Conservation (phyloP, 768 basidiomycete species). For the Suillus alpinus region DNA sequence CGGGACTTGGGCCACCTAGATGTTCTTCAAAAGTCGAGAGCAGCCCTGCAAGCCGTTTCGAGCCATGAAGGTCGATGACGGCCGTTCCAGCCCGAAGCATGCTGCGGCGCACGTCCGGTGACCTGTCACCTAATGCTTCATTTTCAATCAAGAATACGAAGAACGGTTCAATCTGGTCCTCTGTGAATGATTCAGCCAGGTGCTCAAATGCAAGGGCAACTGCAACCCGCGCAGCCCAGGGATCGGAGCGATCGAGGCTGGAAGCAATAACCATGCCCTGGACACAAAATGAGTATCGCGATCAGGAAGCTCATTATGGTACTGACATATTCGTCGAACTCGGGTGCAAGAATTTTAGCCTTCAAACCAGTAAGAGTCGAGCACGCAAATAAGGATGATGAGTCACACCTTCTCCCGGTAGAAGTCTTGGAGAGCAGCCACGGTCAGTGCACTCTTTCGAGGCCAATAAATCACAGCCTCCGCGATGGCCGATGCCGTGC, state of each 20-base stretch:
- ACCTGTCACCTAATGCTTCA: slow-evolving; percentile 84
- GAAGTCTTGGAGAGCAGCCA: slow-evolving; percentile 58
- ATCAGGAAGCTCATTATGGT: not conserved
- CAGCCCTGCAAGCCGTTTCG: slow-evolving; percentile 63
- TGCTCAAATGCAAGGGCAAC: slow-evolving; percentile 64
- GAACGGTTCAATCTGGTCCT: slow-evolving; percentile 61
- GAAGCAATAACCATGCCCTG: slow-evolving; percentile 93
- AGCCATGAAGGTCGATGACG: slow-evolving; percentile 83
- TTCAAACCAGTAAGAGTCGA: slow-evolving; percentile 21
- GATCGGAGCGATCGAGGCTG: slow-evolving; percentile 84
- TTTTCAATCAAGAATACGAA: slow-evolving; percentile 86
- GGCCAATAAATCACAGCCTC: slow-evolving; percentile 77
- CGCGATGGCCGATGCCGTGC: slow-evolving; percentile 69
- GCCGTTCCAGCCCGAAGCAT: slow-evolving; percentile 86
- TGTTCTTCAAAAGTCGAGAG: slow-evolving; percentile 81
- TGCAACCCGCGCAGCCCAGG: slow-evolving; percentile 82
- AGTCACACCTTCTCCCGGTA: slow-evolving; percentile 77
- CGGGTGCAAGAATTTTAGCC: slow-evolving; percentile 85
- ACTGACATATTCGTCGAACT: slow-evolving; percentile 89
- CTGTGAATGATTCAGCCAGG: slow-evolving; percentile 63
- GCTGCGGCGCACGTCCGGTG: slow-evolving; percentile 73
- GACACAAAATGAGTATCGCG: slow-evolving; percentile 2
- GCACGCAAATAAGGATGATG: not conserved
- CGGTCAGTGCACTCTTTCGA: slow-evolving; percentile 43
- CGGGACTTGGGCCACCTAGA: slow-evolving; percentile 50